Evolutionary conservation across 176 grass and related monocot genomes (phyloP).

Genomic region (Saccharum spontaneum): DNA sequence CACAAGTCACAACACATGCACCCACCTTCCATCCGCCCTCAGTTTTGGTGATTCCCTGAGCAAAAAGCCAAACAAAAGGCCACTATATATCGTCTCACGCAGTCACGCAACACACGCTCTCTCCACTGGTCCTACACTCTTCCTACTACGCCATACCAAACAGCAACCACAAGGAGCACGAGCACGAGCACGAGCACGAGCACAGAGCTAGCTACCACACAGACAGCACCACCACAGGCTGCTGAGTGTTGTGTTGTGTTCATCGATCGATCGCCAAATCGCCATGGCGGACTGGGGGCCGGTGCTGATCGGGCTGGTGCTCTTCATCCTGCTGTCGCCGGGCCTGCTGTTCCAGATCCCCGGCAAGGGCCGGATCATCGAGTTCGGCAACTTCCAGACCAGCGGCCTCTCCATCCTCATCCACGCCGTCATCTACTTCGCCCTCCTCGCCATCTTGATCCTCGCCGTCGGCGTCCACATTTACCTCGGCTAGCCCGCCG

Average conservation of each 20-base stretch:
- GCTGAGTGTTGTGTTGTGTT: background rate
- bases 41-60: background rate
- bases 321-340: conserved; percentile 91
- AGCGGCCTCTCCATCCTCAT: conserved; percentile 81
- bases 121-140: background rate
- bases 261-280: background rate
- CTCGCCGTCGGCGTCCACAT: conserved; percentile 76
- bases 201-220: too few relatives aligned
- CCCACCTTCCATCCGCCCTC: background rate
- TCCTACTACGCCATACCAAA: background rate
- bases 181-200: background rate
- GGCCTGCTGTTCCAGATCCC: conserved; percentile 85
- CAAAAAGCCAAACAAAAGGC: background rate
- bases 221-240: too few relatives aligned
- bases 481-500: conserved; percentile 38
- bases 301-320: conserved; percentile 73
- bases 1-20: background rate
- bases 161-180: background rate
- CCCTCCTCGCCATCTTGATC: conserved; percentile 78
- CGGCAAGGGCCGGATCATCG: conserved; percentile 55
- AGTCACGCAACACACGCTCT: background rate
- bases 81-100: background rate
- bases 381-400: conserved; percentile 92
- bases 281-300: conserved; percentile 76
- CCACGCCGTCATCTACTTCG: conserved; percentile 84